Conservation (phyloP, 2,329 filamentous ascomycete species). For the Penicillium psychrosexuale region DNA sequence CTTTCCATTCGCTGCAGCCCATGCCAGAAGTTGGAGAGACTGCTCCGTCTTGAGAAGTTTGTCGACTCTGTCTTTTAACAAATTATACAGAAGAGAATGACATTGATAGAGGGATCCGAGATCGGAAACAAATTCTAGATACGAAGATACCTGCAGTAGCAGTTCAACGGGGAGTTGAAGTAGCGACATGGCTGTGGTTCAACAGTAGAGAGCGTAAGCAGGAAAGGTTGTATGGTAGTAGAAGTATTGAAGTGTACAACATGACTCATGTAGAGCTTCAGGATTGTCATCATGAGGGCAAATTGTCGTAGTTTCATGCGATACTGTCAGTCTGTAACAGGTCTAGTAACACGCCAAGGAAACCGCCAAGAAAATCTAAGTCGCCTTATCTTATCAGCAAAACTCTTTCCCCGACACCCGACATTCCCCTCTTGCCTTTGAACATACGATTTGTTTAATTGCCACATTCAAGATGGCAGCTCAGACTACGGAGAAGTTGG, state of each 20-base stretch:
- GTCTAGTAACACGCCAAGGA: too few relatives aligned
- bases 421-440: slow-evolving; percentile 17
- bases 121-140: neutral
- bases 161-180: neutral
- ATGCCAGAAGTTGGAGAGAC: neutral
- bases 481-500: slow-evolving; percentile 40
- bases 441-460: slow-evolving; percentile 17
- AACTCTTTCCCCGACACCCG: slow-evolving; percentile 26
- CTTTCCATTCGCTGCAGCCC: neutral
- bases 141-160: neutral
- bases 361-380: too few relatives aligned
- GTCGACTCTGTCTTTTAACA: neutral
- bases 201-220: too few relatives aligned
- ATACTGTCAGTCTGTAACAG: too few relatives aligned
- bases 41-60: neutral
- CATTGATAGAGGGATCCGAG: neutral
- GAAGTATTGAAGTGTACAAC: neutral
- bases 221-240: too few relatives aligned
- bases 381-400: slow-evolving; percentile 30
- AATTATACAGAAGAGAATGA: neutral
- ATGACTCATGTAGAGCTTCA: too few relatives aligned
- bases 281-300: too few relatives aligned
- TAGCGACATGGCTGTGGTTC: too few relatives aligned
- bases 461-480: slow-evolving; percentile 39
- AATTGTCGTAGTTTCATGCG: too few relatives aligned